Evolutionary conservation across 768 basidiomycete species (phyloP), one percentile per base, ranked within the genome.

Genomic region (Rhizopogon salebrosus): DNA sequence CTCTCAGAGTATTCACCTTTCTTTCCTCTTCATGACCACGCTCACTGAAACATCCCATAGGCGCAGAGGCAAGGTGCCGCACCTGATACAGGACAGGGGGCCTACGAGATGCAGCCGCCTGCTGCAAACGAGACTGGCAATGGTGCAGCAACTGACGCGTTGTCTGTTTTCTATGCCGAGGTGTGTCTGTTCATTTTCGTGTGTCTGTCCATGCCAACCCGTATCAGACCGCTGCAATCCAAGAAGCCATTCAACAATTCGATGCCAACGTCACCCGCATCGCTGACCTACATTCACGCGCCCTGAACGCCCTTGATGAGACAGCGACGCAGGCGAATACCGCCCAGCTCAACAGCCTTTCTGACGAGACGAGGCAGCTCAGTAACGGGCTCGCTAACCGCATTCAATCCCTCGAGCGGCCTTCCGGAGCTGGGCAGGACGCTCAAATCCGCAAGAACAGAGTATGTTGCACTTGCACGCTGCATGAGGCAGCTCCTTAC

Each of bases 1-100:
- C 87, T 54, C 82, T 87, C 78, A 81, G 89, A 73, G 89, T 88
- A 56, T 42, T 80, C 61, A 82, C 64, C 79, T 78, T 48, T 85
- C 81, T 34, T 34, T 61, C 79, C 77, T 35, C 77, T 79, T 60
- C 77, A 83, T 60, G 81, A 41, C 48, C 37, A 56, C 51, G 58
- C 73, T 45, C 82, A 85, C 20, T 60, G 80, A 85, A 64, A 82
- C 85, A 78, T 40, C 65, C 78, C 14, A 34, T 34, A 82, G 58
- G 84, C 84, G 38, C 79, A 80, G 60, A 78, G 81, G 56, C 62
- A 63, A 57, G 77, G 73, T 57, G 74, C 74, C 46, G 73, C 76
- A 35, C 72, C 77, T 57, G 63, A 65, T n/a, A 49, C 23, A 3
- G 38, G 51, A 10, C 66, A 62, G 26, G 49, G 56, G 31, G 53